Evolutionary conservation across 2,329 filamentous ascomycete genomes (phyloP).

Genomic region (Pseudogymnoascus destructans): DNA sequence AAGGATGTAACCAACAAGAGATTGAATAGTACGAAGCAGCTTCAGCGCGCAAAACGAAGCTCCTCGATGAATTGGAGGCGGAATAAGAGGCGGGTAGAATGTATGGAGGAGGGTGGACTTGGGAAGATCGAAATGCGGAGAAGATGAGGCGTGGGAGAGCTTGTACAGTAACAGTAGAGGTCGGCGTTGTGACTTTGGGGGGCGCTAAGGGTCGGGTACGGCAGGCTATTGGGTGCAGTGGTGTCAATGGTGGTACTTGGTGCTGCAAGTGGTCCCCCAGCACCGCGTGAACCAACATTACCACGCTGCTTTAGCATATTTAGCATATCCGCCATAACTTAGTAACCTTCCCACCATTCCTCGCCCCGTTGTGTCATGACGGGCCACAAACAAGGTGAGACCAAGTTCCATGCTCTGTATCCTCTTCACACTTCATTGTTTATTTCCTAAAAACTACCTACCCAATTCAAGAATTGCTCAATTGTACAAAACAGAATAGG

Average conservation of each 20-base stretch:
- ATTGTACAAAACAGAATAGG: neutral
- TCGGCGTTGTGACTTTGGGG: neutral
- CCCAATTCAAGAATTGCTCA: neutral
- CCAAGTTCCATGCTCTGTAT: neutral
- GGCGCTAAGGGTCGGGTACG: neutral
- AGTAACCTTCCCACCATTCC: neutral
- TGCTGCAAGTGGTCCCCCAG: neutral
- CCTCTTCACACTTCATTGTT: neutral
- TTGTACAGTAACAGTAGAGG: neutral
- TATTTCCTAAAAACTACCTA: neutral
- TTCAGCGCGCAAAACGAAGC: neutral
- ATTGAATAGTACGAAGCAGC: slow-evolving; percentile 7
- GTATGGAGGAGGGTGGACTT: neutral
- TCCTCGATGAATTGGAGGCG: slow-evolving; percentile 1
- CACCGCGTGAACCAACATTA: neutral
- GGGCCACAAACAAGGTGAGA: neutral
- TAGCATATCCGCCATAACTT: neutral
- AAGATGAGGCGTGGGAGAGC: slow-evolving; percentile 7
- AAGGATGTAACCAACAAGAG: slow-evolving; percentile 10
- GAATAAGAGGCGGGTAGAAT: slow-evolving; percentile 1
- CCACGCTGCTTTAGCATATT: neutral
- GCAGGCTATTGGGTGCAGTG: neutral
- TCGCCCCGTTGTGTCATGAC: slow-evolving; percentile 1
- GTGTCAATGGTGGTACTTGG: neutral
- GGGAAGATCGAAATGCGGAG: slow-evolving; percentile 9